Evolutionary conservation across 345 rosid species (phyloP).

Genomic region (Leavenworthia alabamica): DNA sequence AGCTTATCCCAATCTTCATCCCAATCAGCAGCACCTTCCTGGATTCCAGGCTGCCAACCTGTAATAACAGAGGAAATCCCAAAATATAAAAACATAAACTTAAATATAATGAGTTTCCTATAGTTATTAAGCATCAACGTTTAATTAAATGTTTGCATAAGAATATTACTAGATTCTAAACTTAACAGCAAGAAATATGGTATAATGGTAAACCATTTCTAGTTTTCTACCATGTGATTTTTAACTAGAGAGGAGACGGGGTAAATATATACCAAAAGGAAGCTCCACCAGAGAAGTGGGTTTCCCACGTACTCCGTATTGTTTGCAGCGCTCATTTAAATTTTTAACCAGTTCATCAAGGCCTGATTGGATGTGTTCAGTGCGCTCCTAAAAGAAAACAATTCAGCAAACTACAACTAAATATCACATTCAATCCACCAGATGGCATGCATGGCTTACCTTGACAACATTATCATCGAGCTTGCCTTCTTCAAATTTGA

Average conservation of each 20-base stretch:
- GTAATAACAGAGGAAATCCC: conserved; percentile 13
- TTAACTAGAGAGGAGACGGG: conserved; percentile 15
- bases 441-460: conserved; percentile 35
- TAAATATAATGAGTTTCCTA: not conserved
- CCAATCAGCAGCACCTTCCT: conserved; percentile 94
- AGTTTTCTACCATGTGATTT: no score
- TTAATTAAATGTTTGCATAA: not conserved
- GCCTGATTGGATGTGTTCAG: conserved; percentile 57
- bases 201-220: not conserved
- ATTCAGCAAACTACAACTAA: conserved; percentile 17
- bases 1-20: conserved; percentile 92
- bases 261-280: conserved; percentile 67
- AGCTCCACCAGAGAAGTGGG: conserved; percentile 85
- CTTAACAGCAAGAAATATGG: not conserved
- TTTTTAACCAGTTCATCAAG: conserved; percentile 76
- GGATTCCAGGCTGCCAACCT: conserved; percentile 99
- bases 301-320: conserved; percentile 83
- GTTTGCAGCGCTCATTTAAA: conserved; percentile 89
- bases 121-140: not conserved
- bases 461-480: conserved; percentile 46
- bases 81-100: conserved; percentile 3
- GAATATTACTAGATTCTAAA: not conserved
- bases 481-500: conserved; percentile 69
- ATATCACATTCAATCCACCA: conserved; percentile 18
- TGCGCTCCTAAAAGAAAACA: conserved; percentile 54